These are phyloP conservation scores for Chlamydomonas schloesseri DNA, from an alignment of 139 green algal species.

Conservation along the genomic window DNA sequence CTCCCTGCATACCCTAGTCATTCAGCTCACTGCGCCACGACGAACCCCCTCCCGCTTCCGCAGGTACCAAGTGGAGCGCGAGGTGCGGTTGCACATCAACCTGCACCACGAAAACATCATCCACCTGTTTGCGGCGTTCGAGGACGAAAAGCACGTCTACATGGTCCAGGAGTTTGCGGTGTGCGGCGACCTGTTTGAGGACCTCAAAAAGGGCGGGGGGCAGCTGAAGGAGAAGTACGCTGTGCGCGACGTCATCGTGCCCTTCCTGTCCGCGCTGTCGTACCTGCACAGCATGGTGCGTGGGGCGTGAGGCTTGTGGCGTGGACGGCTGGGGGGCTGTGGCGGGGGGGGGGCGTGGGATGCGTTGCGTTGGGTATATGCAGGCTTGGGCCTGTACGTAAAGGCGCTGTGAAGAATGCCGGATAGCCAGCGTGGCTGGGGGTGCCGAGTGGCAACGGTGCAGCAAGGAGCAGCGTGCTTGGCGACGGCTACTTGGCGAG, in stretches of 20 bases:
- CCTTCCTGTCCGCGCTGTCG: conserved; percentile 74
- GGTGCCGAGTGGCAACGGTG: too few species aligned
- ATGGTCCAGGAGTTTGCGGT: conserved; percentile 77
- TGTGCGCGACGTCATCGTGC: conserved; percentile 66
- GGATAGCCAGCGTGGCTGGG: too few species aligned
- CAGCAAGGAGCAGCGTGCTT: too few species aligned
- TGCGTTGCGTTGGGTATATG: too few species aligned
- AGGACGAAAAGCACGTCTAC: conserved; percentile 86
- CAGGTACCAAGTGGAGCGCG: conserved; percentile 69
- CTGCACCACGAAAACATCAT: conserved; percentile 74
- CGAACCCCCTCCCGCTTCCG: neutral
- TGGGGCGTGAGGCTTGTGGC: conserved; percentile 30
- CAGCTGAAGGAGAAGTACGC: conserved; percentile 72
- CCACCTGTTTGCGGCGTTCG: conserved; percentile 81
- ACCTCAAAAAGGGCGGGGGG: conserved; percentile 74
- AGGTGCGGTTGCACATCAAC: conserved; percentile 67
- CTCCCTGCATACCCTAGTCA: too few species aligned
- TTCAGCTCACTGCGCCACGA: neutral
- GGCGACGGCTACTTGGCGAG: too few species aligned
- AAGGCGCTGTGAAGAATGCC: too few species aligned
- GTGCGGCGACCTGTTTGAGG: conserved; percentile 85
- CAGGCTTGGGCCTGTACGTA: too few species aligned
- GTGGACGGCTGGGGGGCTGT: neutral
- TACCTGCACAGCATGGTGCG: conserved; percentile 75
- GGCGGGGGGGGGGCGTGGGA: too few species aligned